Percentiles rank a stretch among this genome's conserved stretches.
Conservation (phyloP, 441 rosid species). For the Bruguiera hainesii region DNA sequence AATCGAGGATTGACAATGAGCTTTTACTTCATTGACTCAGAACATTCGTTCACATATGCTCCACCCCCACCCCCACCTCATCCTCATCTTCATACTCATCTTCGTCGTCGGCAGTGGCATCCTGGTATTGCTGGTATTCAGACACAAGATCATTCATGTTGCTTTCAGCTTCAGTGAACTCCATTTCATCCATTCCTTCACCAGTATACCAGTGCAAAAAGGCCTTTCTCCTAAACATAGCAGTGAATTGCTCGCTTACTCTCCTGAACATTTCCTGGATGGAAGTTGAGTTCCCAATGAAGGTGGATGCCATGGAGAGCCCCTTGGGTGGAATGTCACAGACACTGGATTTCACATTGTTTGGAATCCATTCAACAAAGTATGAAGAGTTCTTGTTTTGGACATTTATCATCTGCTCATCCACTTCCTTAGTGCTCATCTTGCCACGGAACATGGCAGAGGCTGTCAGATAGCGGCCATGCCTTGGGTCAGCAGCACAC, state of each 20-base stretch:
- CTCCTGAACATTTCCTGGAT: conserved; percentile 7
- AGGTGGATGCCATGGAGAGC: conserved; percentile 5
- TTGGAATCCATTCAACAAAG: conserved; percentile 5
- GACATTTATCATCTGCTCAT: conserved; percentile 3
- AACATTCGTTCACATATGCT: background rate
- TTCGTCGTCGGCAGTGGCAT: background rate
- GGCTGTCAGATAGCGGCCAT: conserved; percentile 2
- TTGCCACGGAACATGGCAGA: conserved; percentile 8
- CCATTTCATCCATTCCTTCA: conserved; percentile 6
- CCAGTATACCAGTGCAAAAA: conserved; percentile 7
- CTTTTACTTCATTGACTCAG: too few relatives aligned
- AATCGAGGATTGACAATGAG: too few relatives aligned
- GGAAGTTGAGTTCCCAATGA: conserved; percentile 2
- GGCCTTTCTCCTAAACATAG: background rate
- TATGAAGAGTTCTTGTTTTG: conserved; percentile 3
- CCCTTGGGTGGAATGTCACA: conserved; percentile 6
- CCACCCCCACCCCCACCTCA: background rate
- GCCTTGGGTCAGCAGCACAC: conserved; percentile 8
- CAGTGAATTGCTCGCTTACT: conserved; percentile 2
- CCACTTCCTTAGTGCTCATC: conserved; percentile 8
- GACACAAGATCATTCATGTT: conserved; percentile 7
- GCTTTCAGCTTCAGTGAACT: conserved; percentile 5
- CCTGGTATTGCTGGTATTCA: conserved; percentile 1
- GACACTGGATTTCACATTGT: conserved; percentile 1
- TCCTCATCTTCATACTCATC: background rate